Evolutionary conservation across 306 rosid species (phyloP).

Genomic region (Elaeagnus macrophylla): DNA sequence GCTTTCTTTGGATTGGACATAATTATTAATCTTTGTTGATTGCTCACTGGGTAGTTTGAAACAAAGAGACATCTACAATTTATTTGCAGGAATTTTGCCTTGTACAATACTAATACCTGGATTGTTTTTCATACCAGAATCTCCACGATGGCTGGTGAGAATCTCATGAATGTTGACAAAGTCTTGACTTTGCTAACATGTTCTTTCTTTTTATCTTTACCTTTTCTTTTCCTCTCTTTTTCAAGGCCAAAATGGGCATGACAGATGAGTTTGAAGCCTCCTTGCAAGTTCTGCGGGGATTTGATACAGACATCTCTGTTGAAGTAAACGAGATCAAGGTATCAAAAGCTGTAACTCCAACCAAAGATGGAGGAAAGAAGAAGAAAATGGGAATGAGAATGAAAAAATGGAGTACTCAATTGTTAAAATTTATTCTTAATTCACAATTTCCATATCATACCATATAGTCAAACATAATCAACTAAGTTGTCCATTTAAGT

Average conservation of each 20-base stretch:
- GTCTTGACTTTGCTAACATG: conserved; percentile 7
- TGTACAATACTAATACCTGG: conserved; percentile 69
- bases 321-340: conserved; percentile 91
- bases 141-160: conserved; percentile 90
- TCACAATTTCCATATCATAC: too few species aligned
- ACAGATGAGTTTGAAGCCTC: conserved; percentile 77
- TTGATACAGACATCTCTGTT: conserved; percentile 65
- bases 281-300: conserved; percentile 77
- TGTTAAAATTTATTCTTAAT: background rate
- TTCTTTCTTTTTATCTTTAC: background rate
- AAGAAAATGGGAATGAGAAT: background rate
- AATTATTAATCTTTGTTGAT: background rate
- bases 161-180: conserved; percentile 16
- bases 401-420: background rate
- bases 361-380: background rate
- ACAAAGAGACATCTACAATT: conserved; percentile 1
- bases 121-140: conserved; percentile 79
- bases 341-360: conserved; percentile 1
- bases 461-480: too few species aligned
- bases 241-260: conserved; percentile 86
- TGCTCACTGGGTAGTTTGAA: background rate
- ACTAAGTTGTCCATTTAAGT: too few species aligned
- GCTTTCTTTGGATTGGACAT: background rate
- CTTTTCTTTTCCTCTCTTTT: conserved; percentile 2
- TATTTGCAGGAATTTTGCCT: conserved; percentile 66